Evolutionary conservation across 768 basidiomycete genomes (phyloP), one percentile per base, ranked within the genome.

Genomic region (Termitomyces sp.): DNA sequence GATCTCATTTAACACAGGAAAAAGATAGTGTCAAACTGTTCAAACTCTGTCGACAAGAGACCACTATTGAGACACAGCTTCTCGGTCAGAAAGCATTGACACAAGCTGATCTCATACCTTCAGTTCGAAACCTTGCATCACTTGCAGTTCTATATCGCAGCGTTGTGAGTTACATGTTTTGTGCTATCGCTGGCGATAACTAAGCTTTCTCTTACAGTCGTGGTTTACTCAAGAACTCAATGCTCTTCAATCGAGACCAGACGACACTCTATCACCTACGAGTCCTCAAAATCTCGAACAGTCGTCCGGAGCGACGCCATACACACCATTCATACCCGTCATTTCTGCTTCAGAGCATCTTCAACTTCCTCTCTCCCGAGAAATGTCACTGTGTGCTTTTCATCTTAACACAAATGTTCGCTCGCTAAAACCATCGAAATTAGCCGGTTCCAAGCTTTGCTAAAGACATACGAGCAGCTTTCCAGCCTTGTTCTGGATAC

Each of bases 381-480:
- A 95, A 58, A 98, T 96, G 94, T 78, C 86, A 15, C 67, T 94
- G 95, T 95, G 63, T 62, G 92, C 73, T 19, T 19, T 41, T 5
- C 7, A 35, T 14, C 53, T 51, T 41, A 14, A 50, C 4, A 10
- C n/a, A 15, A n/a, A 14, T 21, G 5, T 17, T 28, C n/a, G 40
- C 19, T 46, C 19, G 7, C 15, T 56, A 15, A 38, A 38, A 45
- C 17, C 42, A 44, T 38, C 57, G 28, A 23, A 43, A 59, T 3
- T 61, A 96, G 96, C 58, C 93, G 94, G 31, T 97, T 94, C 71
- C 88, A 95, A 67, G 91, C 94, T 0, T 76, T 98, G 45, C 75
- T 95, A 42, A 86, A 88, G 72, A 96, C 94, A 2, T 98, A 94
- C 64, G 86, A 89, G 40, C 94, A 96, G 62, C 78, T 98, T 7